phyloP scores from a whole-genome alignment of 306 rosid species.

The Betula pendula region DNA sequence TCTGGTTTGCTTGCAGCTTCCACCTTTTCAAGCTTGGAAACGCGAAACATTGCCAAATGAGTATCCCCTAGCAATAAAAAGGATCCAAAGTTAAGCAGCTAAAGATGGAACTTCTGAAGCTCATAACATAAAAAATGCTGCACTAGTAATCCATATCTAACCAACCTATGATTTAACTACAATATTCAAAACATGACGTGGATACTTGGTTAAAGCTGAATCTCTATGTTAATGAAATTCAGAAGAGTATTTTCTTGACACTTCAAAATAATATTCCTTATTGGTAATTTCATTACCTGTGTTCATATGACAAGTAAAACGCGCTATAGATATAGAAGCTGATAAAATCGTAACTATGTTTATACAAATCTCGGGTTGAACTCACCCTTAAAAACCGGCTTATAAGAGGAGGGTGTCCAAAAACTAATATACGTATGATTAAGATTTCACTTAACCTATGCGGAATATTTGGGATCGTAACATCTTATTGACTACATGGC shows the following conservation, averaged over 20 bases:
- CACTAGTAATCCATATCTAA: too few relatives aligned
- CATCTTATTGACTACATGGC: neutral
- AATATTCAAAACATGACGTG: neutral
- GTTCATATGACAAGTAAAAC: neutral
- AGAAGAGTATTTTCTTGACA: neutral
- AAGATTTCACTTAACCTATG: too few relatives aligned
- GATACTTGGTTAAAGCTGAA: neutral
- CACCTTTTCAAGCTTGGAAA: slow-evolving; percentile 53
- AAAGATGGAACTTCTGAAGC: neutral
- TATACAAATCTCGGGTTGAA: too few relatives aligned
- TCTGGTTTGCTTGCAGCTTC: slow-evolving; percentile 35
- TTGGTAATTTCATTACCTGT: neutral
- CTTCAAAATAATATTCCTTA: neutral
- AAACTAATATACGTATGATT: too few relatives aligned
- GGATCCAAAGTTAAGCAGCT: neutral
- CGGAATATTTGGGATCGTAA: too few relatives aligned
- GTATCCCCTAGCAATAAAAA: slow-evolving; percentile 62
- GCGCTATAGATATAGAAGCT: neutral
- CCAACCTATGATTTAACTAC: neutral
- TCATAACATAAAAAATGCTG: neutral
- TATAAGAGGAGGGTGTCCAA: too few relatives aligned
- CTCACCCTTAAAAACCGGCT: too few relatives aligned
- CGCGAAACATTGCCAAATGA: slow-evolving; percentile 82
- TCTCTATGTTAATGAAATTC: neutral
- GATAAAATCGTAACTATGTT: too few relatives aligned